Evolutionary conservation across 768 basidiomycete genomes (phyloP).

Genomic region (Pisolithus tinctorius): DNA sequence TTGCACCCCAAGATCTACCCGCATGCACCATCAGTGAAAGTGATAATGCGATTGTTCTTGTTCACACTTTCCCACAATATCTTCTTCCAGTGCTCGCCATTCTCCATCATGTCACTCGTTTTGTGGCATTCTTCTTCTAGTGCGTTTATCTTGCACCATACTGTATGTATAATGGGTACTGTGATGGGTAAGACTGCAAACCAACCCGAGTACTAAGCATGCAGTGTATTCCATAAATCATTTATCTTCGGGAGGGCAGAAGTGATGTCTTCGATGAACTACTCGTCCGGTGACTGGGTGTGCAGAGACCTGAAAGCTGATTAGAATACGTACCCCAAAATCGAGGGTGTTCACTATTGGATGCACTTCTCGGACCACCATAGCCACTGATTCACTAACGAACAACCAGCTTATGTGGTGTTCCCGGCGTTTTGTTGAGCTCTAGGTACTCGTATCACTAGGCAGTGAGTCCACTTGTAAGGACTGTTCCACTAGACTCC

Average conservation of each 20-base stretch:
- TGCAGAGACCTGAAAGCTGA: background rate
- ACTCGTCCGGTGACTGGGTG: background rate
- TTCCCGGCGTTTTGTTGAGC: too few relatives aligned
- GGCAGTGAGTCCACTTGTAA: too few relatives aligned
- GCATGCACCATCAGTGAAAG: background rate
- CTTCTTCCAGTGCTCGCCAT: background rate
- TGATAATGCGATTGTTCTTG: background rate
- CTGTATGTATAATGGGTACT: background rate
- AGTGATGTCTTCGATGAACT: background rate
- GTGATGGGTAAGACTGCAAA: background rate
- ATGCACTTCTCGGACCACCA: background rate
- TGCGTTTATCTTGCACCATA: background rate
- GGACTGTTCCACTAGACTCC: too few relatives aligned
- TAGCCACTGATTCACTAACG: too few relatives aligned
- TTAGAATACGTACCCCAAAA: background rate
- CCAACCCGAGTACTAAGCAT: background rate
- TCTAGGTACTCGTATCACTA: too few relatives aligned
- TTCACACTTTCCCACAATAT: background rate
- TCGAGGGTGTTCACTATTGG: background rate
- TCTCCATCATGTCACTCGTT: background rate
- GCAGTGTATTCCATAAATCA: background rate
- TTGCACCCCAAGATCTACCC: background rate
- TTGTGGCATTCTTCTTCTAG: background rate
- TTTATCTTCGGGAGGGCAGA: background rate
- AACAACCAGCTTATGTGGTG: too few relatives aligned